Base-by-base conservation (phyloP, 1,284 basidiomycete species). In the Heterobasidion irregulare region DNA sequence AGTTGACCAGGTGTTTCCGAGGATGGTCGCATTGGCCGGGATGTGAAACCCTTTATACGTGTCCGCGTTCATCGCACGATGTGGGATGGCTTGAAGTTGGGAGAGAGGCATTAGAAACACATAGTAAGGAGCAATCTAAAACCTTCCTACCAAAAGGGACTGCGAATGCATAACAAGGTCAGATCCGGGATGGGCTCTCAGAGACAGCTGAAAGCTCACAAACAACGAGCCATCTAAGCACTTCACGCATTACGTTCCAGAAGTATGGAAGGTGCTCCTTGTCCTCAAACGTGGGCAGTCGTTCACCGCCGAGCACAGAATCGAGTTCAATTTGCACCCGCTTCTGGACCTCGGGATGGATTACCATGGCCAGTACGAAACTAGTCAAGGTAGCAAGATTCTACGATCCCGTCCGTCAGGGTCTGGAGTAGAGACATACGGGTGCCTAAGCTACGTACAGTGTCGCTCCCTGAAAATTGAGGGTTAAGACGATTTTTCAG, bases 271-370 rank as follows among this genome's bases (percentile, higher is more conserved):
- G 61, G 0, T 56, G 59, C 1, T 64, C 44, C 46, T 70, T 61
- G 54, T 79, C 79, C 10, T 62, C 64, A 26, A 77, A 73, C 6
- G 63, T 63, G 0, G 79, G 78, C 4, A 79, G 61, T 18, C 74
- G 65, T 5, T 68, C 62, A 2, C 53, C 53, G 32, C 75, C 75
- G 19, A 76, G 49, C 8, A 73, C 66, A 1, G 61, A 54, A 47
- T 78, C 74, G 4, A 79, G 66, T 56, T 79, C 76, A 50, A 62
- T 65, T 51, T 75, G 76, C 3, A 72, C 73, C 34, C 64, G 66
- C 36, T 62, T 59, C 55, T 73, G 73, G 5, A 66, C 66, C 16
- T 72, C 64, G 1, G 74, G 75, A 53, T 72, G 64, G 13, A 74
- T 62, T 43, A 68, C 65, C 74, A 75, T 73, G 12, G 69, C 71